phyloP scores from a whole-genome alignment of 805 yeast species.

The Wickerhamomyces sydowiorum region DNA sequence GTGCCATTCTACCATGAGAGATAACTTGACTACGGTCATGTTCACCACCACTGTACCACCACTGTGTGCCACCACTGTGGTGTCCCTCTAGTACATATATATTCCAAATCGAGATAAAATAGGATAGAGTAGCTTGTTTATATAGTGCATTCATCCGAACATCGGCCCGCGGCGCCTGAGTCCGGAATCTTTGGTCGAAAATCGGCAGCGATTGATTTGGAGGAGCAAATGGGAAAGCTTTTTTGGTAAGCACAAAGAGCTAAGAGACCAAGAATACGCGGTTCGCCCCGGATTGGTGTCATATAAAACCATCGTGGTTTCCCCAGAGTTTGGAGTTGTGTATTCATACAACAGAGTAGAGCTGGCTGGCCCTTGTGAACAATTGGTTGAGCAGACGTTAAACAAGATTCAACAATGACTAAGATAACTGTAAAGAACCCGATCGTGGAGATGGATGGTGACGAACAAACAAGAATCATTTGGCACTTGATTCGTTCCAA shows the following conservation, averaged over 20 bases:
- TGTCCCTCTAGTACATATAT: neutral
- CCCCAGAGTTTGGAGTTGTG: neutral
- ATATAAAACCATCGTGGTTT: neutral
- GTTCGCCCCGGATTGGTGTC: neutral
- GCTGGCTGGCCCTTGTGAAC: too few relatives aligned
- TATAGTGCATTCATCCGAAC: neutral
- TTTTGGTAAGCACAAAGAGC: too few relatives aligned
- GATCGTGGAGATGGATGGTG: constrained; percentile 96
- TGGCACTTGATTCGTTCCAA: constrained; percentile 88
- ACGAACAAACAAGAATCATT: constrained; percentile 95
- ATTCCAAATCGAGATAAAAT: too few relatives aligned
- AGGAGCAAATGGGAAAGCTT: too few relatives aligned
- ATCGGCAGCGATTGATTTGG: too few relatives aligned
- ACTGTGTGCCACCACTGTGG: too few relatives aligned
- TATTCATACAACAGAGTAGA: too few relatives aligned
- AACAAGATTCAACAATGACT: constrained; percentile 8
- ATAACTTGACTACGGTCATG: too few relatives aligned
- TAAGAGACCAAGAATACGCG: too few relatives aligned
- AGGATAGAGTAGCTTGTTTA: too few relatives aligned
- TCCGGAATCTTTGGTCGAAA: too few relatives aligned
- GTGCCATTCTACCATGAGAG: constrained; percentile 12
- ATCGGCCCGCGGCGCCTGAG: neutral
- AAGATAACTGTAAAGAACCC: constrained; percentile 84
- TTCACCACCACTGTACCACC: too few relatives aligned
- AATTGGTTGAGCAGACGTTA: neutral